A percentile compares a stretch with the other conserved stretches of the same genome.
These are phyloP conservation scores for Dunaliella primolecta DNA, from an alignment of 139 green algal species.

Conservation along the genomic window DNA sequence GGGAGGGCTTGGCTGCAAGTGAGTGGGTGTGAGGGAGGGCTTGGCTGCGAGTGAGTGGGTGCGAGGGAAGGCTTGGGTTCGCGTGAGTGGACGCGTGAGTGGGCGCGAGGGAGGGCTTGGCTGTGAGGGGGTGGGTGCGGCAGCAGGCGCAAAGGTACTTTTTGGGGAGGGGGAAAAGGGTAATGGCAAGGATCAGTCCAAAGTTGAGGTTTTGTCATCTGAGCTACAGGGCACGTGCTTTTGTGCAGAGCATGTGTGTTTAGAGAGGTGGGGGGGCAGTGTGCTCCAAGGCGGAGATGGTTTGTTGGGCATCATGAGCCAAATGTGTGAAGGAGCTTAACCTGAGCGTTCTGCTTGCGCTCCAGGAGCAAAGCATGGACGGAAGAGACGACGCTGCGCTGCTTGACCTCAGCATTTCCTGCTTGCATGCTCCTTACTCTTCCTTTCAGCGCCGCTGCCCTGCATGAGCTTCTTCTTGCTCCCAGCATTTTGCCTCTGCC, in stretches of 20 bases:
- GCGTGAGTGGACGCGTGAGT: neutral
- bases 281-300: too few relatives aligned
- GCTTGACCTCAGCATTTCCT: neutral
- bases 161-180: neutral
- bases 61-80: neutral
- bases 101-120: neutral
- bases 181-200: neutral
- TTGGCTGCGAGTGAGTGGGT: neutral
- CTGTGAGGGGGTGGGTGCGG: too few relatives aligned
- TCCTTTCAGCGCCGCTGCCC: neutral
- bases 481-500: neutral
- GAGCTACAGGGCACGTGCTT: too few relatives aligned
- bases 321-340: too few relatives aligned
- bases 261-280: too few relatives aligned
- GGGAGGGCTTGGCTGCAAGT: neutral
- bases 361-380: neutral
- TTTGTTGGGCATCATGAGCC: too few relatives aligned
- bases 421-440: neutral
- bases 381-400: neutral
- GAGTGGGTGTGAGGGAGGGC: neutral
- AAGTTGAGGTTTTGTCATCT: too few relatives aligned
- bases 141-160: too few relatives aligned
- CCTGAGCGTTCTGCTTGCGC: neutral
- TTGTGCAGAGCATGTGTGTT: too few relatives aligned
- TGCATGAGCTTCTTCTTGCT: neutral